Evolutionary conservation across 1,284 basidiomycete species (phyloP), one percentile per base, ranked within the genome.

Genomic region (Takashimella koratensis): DNA sequence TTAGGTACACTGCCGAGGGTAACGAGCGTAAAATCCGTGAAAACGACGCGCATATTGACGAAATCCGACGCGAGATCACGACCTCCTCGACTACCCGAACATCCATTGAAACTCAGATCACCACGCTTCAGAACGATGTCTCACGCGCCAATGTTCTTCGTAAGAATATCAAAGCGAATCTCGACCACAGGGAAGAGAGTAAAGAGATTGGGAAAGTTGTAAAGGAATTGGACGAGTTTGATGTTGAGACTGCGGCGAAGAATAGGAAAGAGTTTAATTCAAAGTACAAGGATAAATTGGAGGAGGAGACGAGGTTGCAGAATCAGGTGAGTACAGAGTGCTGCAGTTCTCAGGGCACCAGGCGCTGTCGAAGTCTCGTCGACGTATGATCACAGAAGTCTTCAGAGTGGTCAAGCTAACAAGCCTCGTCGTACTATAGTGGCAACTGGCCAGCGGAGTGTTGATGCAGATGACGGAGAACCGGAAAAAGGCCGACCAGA

Each of bases 131-230:
- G 8, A 76, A 78, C 41, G 81, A 86, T 47, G 75, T 86, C 5
- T 78, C 68, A 1, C 58, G 86, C 61, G 83, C 87, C 49, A 85
- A 84, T 47, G 82, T 84, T 40, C 82, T 82, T 13, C 75, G 85
- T 47, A 81, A 83, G 19, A 94, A 89, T 71, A 79, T 97, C 59
- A 84, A 86, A 56, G 88, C 92, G 71, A 99, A 98, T 70, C 78
- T 94, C 43, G 85, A 88, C 8, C 84, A 89, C 57, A 81, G 91
- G 48, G 82, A 83, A 65, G 79, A 92, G 44, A 79, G 80, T 54
- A 79, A 80, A 52, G 84, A 89, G 46, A 86, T 96, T 20, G 77
- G 78, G 23, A 78, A 78, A 0, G 84, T 87, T 10, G 83, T 90
- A 64, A 79, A 79, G 13, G 83, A 94, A 73, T 87, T 97, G 52